Evolutionary conservation across 2,329 filamentous ascomycete species (phyloP).

Genomic region (Podosphaera leucotricha): DNA sequence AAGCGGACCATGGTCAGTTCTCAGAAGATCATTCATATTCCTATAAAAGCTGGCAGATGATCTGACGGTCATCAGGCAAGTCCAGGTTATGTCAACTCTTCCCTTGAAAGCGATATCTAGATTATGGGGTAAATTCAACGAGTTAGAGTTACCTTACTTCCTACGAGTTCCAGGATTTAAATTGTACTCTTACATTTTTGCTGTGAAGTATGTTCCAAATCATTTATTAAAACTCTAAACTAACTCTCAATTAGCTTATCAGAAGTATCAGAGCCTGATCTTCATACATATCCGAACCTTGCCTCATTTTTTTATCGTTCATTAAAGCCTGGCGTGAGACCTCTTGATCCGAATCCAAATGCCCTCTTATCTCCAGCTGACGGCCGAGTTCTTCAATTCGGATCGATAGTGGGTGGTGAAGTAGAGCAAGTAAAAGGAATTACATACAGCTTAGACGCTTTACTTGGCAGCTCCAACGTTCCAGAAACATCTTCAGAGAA

Average conservation of each 20-base stretch:
- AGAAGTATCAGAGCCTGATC: constrained; percentile 70
- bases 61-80: constrained; percentile 24
- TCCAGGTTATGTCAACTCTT: constrained; percentile 51
- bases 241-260: constrained; percentile 31
- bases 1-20: constrained; percentile 36
- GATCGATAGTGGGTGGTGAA: constrained; percentile 73
- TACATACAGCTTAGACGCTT: constrained; percentile 85
- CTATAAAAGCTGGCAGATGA: not conserved
- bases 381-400: constrained; percentile 76
- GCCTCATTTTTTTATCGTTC: constrained; percentile 94
- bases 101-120: constrained; percentile 49
- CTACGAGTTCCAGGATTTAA: constrained; percentile 50
- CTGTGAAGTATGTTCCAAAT: constrained; percentile 30
- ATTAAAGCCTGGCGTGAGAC: constrained; percentile 68
- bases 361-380: constrained; percentile 75
- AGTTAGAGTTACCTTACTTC: constrained; percentile 45
- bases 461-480: constrained; percentile 44
- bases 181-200: constrained; percentile 50
- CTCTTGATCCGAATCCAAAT: constrained; percentile 58
- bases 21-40: not conserved
- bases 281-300: constrained; percentile 77
- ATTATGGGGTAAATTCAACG: constrained; percentile 52
- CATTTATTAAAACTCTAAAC: constrained; percentile 1
- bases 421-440: constrained; percentile 98
- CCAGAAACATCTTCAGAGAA: constrained; percentile 18